A percentile compares a stretch with the other conserved stretches of the same genome.
Evolutionary conservation across 1,284 basidiomycete genomes (phyloP).

Genomic region (Dichomitus squalens): DNA sequence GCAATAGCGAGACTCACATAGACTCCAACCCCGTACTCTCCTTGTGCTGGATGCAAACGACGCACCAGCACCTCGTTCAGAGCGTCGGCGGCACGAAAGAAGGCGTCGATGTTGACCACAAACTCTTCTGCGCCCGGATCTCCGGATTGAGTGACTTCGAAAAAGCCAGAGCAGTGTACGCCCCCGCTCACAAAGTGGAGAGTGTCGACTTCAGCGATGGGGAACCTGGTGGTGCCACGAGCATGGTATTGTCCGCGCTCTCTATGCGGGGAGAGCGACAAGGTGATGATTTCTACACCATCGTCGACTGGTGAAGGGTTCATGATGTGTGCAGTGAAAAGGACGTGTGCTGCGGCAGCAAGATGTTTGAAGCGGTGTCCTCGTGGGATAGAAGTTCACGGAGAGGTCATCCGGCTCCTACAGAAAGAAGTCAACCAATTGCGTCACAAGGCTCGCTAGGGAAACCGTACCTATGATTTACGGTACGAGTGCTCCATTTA

Average conservation of each 20-base stretch:
- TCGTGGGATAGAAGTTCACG: neutral
- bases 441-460: neutral
- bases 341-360: neutral
- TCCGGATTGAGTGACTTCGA: constrained; percentile 25
- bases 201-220: constrained; percentile 21
- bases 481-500: neutral
- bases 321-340: neutral
- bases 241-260: constrained; percentile 7
- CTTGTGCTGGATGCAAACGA: neutral
- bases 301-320: neutral
- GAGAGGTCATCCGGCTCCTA: neutral
- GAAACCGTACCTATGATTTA: neutral
- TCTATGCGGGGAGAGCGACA: neutral
- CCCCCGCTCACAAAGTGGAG: constrained; percentile 31
- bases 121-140: constrained; percentile 16
- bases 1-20: neutral
- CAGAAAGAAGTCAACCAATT: neutral
- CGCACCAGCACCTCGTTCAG: constrained; percentile 25
- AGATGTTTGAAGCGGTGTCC: neutral
- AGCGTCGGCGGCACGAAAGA: constrained; percentile 21
- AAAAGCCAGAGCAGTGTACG: constrained; percentile 25
- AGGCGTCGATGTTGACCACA: constrained; percentile 24
- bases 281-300: neutral
- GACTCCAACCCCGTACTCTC: constrained; percentile 1
- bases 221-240: constrained; percentile 25